These are phyloP conservation scores for Jatropha multifida DNA, from an alignment of 441 rosid species.

Conservation along the genomic window DNA sequence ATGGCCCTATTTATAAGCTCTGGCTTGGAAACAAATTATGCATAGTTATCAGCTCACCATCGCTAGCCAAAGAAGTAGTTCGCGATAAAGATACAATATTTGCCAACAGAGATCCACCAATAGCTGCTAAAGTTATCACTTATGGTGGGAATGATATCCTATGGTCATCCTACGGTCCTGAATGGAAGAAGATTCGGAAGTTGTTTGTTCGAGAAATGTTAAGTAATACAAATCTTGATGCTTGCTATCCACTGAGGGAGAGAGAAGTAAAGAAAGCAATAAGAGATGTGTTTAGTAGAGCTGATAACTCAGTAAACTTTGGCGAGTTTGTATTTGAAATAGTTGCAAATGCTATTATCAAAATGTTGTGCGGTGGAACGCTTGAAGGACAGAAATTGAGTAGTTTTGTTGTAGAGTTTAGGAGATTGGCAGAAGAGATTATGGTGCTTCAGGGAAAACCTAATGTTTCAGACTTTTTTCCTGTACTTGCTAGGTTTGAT, in stretches of 20 bases:
- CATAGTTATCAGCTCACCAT: slow-evolving; percentile 49
- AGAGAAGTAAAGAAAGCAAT: slow-evolving; percentile 34
- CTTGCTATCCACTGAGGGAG: slow-evolving; percentile 34
- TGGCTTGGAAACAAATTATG: slow-evolving; percentile 46
- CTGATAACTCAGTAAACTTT: slow-evolving; percentile 32
- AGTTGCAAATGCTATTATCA: slow-evolving; percentile 23
- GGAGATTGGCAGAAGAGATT: slow-evolving; percentile 26
- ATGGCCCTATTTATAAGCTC: slow-evolving; percentile 58
- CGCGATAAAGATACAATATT: slow-evolving; percentile 49
- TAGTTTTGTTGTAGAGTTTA: slow-evolving; percentile 29
- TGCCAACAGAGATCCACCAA: slow-evolving; percentile 44
- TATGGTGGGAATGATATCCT: slow-evolving; percentile 37
- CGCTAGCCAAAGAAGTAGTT: slow-evolving; percentile 47
- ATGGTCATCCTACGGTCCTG: slow-evolving; percentile 35
- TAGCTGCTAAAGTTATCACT: slow-evolving; percentile 32
- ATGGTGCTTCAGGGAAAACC: slow-evolving; percentile 40
- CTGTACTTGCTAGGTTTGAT: slow-evolving; percentile 47
- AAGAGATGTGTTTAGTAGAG: slow-evolving; percentile 25
- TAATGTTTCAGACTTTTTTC: slow-evolving; percentile 60
- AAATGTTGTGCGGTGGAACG: slow-evolving; percentile 48
- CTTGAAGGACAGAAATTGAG: slow-evolving; percentile 34
- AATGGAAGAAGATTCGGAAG: slow-evolving; percentile 49
- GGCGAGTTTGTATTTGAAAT: slow-evolving; percentile 42
- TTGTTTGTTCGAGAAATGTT: slow-evolving; percentile 48
- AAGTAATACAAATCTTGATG: slow-evolving; percentile 39